phyloP scores from a whole-genome alignment of 2,329 filamentous ascomycete species.

The Pyrenochaeta sp. region DNA sequence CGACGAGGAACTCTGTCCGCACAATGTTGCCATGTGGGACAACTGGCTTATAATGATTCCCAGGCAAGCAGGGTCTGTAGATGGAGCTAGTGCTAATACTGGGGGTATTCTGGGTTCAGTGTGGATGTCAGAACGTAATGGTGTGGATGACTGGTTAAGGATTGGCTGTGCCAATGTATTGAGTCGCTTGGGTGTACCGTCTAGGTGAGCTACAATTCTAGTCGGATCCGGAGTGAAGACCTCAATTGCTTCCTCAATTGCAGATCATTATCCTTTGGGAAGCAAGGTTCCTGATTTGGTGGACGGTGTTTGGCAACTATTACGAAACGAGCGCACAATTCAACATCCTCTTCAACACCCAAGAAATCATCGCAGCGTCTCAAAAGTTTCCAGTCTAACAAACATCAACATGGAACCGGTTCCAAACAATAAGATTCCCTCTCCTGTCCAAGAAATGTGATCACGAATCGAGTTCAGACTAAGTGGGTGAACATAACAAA shows the following conservation, averaged over 20 bases:
- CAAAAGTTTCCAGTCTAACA: no score
- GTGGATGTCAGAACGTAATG: slow-evolving; percentile 45
- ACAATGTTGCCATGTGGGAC: slow-evolving; percentile 57
- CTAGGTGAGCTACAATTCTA: background rate
- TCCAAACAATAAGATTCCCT: no score
- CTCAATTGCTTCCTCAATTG: background rate
- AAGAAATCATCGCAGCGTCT: no score
- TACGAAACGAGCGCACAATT: no score
- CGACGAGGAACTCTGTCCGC: slow-evolving; percentile 45
- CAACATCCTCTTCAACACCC: no score
- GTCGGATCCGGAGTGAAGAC: background rate
- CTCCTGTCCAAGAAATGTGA: no score
- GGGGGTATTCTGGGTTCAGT: slow-evolving; percentile 58
- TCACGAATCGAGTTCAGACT: no score
- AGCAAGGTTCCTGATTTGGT: no score
- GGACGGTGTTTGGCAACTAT: no score
- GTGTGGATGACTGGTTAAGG: slow-evolving; percentile 49
- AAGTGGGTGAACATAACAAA: no score
- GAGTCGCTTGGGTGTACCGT: slow-evolving; percentile 44
- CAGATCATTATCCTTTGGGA: background rate
- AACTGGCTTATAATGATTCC: slow-evolving; percentile 59
- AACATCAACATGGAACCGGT: no score
- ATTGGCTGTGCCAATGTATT: slow-evolving; percentile 49
- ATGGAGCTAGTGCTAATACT: slow-evolving; percentile 54
- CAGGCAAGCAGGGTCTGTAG: slow-evolving; percentile 47